Conservation (phyloP, 345 rosid genomes). For the Euphorbia peplus region DNA sequence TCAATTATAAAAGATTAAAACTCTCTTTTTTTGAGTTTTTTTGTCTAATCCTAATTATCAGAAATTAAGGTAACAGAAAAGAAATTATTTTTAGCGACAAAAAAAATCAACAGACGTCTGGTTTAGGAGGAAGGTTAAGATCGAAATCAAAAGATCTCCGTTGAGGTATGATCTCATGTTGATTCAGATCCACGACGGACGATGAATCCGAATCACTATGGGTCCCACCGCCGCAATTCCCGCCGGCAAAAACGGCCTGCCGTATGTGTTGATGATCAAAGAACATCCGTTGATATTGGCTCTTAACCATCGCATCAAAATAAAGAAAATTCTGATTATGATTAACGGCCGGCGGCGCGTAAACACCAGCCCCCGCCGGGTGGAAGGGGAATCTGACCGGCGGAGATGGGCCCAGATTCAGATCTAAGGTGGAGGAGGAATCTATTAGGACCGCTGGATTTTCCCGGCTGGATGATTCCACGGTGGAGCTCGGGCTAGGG, state of each 20-base stretch:
- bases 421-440: conserved; percentile 36
- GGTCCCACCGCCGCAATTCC: conserved; percentile 20
- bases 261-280: conserved; percentile 20
- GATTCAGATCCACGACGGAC: conserved; percentile 42
- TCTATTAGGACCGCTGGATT: conserved; percentile 27
- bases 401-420: conserved; percentile 33
- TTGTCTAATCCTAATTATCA: conserved; percentile 2
- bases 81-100: neutral
- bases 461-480: conserved; percentile 55
- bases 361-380: conserved; percentile 17
- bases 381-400: conserved; percentile 20
- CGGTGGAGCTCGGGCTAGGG: conserved; percentile 64
- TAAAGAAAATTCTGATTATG: conserved; percentile 25
- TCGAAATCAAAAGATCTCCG: conserved; percentile 47
- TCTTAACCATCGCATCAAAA: conserved; percentile 34
- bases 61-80: neutral
- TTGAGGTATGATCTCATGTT: conserved; percentile 21
- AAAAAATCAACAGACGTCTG: conserved; percentile 40
- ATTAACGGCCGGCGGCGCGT: neutral
- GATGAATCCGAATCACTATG: conserved; percentile 67
- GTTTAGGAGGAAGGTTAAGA: conserved; percentile 58
- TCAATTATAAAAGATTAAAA: conserved; percentile 13
- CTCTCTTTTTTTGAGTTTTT: conserved; percentile 11
- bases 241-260: conserved; percentile 7
- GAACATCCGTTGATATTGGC: conserved; percentile 31